Evolutionary conservation across 306 rosid genomes (phyloP), one percentile per base, ranked within the genome.

Genomic region (Notholithocarpus densiflorus): DNA sequence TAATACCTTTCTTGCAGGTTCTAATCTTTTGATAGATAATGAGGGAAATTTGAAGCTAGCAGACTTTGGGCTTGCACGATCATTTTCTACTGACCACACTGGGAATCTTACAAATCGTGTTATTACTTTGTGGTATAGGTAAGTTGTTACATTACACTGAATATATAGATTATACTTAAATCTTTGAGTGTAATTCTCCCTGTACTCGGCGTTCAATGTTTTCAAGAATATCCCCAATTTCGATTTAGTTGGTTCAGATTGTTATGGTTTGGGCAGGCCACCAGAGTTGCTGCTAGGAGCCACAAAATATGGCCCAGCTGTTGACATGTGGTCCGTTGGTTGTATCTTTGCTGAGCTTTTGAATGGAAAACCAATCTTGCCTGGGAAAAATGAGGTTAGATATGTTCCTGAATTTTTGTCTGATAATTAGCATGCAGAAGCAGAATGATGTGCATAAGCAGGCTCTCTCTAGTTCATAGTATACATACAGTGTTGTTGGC

Each of bases 281-380:
- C 95, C 92, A 5, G 95, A 90, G 80, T 80, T 90, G 85, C 89
- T 90, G 45, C 87, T 90, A 21, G 95, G 93, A 81, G 84, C 93
- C 73, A 91, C 93, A 15, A 89, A 84, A 83, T 91, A 91, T 81
- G 96, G 93, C 19, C 91, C 95, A 20, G 91, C 95, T 51, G 90
- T 90, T 78, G 95, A 90, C 66, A 85, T 90, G 92, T 90, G 95
- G 95, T 90, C 95, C 75, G 95, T 87, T 71, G 92, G 95, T 80
- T 88, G 95, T 78, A 90, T 91, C 79, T 91, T 91, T 81, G 96
- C 90, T 24, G 93, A 91, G 83, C 96, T 91, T 81, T 86, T 91
- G 62, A 82, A 86, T 56, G 93, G 93, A 71, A 86, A 86, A 75
- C 93, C 93, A 51, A 89, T 91, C 68, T 79, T 91, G 71, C 91